Evolutionary conservation across 495 filamentous ascomycete genomes (phyloP).

Genomic region (Aspergillus bertholletiae): DNA sequence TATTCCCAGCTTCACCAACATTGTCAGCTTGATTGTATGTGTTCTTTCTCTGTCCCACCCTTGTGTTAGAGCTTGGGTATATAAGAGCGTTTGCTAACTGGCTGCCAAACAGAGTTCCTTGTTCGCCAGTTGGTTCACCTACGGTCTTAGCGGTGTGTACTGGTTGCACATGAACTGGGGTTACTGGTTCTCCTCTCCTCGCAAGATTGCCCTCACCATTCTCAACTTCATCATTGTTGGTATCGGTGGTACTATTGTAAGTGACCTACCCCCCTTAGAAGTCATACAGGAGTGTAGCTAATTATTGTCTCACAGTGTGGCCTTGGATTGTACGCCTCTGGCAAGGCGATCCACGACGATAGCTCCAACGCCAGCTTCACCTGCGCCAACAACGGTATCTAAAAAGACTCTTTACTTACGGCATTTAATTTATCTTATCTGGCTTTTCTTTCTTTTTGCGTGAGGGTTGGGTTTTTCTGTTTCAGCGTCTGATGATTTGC

Average conservation of each 20-base stretch:
- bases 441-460: not conserved
- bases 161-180: slow-evolving; percentile 41
- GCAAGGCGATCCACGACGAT: slow-evolving; percentile 39
- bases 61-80: not conserved
- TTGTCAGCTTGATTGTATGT: slow-evolving; percentile 46
- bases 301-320: slow-evolving; percentile 23
- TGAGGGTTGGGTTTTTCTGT: not conserved
- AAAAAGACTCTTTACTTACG: slow-evolving; percentile 11
- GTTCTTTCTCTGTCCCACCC: not conserved
- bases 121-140: slow-evolving; percentile 42
- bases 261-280: not conserved
- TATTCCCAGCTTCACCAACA: slow-evolving; percentile 64
- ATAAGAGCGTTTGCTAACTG: not conserved
- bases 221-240: slow-evolving; percentile 25
- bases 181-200: slow-evolving; percentile 26
- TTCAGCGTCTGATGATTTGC: not conserved
- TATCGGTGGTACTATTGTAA: slow-evolving; percentile 18
- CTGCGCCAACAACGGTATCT: slow-evolving; percentile 29
- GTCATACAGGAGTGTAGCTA: not conserved
- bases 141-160: slow-evolving; percentile 40
- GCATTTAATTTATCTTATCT: not conserved
- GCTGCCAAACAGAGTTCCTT: slow-evolving; percentile 25
- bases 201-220: slow-evolving; percentile 29
- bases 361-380: slow-evolving; percentile 27
- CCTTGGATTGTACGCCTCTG: slow-evolving; percentile 37